Evolutionary conservation across 768 basidiomycete genomes (phyloP), one percentile per base, ranked within the genome.

Genomic region (Russula emetica): DNA sequence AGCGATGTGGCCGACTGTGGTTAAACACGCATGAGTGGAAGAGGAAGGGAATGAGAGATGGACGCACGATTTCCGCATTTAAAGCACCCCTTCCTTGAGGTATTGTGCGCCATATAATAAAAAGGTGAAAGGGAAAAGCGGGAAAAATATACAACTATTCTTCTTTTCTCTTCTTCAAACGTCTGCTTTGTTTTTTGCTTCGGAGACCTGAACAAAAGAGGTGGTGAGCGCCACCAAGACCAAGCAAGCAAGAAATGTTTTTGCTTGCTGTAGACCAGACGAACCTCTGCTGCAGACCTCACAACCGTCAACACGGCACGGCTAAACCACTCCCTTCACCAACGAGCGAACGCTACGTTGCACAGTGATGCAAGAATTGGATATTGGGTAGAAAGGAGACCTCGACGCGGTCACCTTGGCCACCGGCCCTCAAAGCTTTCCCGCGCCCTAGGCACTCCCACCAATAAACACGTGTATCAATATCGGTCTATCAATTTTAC

Each of bases 1-100:
- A 71, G 93, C 93, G 71, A 95, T 90, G 75, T 96, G 93, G 54
- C 93, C 93, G 73, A 94, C 93, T 94, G 69, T 60, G 14, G 61
- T 40, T 30, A 45, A 62, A 2, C 55, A 42, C 66, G 63, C 55
- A 64, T 68, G 58, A 69, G 32, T 49, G 3, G 36, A 36, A 24
- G 22, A 13, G 20, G 11, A 38, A 13, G 4, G 26, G 61, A 55
- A 59, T 49, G 58, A 63, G n/a, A 34, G 32, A 36, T 13, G 52
- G n/a, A 84, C 86, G 77, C 74, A 92, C 92, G 81, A 76, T 93
- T 93, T 74, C 93, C 93, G 74, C 93, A 95, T 81, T 93, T 95
- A 79, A 89, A 94, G 74, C 91, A 94, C 68, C 90, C 90, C 79
- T 91, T 93, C 81, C 85, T 87, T 64, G 87, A 84, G 80, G 86